Base-by-base conservation (phyloP, 2,329 filamentous ascomycete genomes). In the Raffaelea albimanens region DNA sequence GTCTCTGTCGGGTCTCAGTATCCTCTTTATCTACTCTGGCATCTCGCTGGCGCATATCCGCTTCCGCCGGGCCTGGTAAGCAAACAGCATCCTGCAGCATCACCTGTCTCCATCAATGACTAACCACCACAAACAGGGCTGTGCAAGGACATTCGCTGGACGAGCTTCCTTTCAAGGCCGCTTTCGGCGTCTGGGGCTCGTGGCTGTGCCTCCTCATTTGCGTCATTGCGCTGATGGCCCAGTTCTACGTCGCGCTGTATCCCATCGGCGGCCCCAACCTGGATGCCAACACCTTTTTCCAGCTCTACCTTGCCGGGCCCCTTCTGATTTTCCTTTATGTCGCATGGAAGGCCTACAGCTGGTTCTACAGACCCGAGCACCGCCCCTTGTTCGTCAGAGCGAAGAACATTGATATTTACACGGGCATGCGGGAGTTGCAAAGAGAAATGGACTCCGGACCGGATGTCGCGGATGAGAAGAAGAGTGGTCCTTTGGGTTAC, bases 1-100 rank as follows among this genome's bases (percentile, higher is more conserved):
- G 34, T 76, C 85, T 0, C 74, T 90, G 20, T 86, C 83, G 0
- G 85, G 83, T 45, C 76, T 89, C 10, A 78, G 80, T 2, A 82
- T 78, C 51, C 78, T 90, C 61, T 85, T 89, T 64, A 83, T 84
- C 22, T 90, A 85, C 84, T 80, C 78, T 29, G 83, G 73, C 50
- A 80, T 83, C 59, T 83, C 78, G 61, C 63, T 79, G 3, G 71
- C 78, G 0, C 79, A 83, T 59, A 83, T 83, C 58, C 76, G 78
- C 41, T 83, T 84, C 73, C 75, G 80, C 49, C 62, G 71, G 40
- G 79, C 70, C 14, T 83, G 80, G 80, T 68, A 71, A 52, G 61
- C 68, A 13, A 76, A 81, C 5, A 16, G 14, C 13, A 38, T 19
- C 7, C 18, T 10, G 16, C 31, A 9, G 10, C 16, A 16, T 16